Evolutionary conservation across 2,329 filamentous ascomycete species (phyloP), one percentile per base, ranked within the genome.

Genomic region (Botrytis elliptica): DNA sequence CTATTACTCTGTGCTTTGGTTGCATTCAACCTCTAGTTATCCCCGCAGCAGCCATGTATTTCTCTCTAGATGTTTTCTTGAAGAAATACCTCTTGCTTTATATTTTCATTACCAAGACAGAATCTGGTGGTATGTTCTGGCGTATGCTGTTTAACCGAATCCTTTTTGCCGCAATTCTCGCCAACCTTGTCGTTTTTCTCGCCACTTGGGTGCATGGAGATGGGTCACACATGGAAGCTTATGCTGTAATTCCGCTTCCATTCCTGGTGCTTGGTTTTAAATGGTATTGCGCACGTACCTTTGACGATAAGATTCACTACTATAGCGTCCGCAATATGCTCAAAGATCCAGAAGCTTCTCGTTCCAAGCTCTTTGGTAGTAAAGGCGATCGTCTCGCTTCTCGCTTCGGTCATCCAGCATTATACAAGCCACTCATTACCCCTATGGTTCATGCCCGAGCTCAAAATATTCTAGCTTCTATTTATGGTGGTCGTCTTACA

Each of bases 71-170:
- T 82, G 91, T 91, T 7, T 93, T 92, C 83, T 86, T 98, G 81
- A 98, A 97, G 87, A 98, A 98, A 84, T 99, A 99, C 80, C 86
- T 98, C 64, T 84, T 98, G 57, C 88, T 98, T 77, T 97, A 99
- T 83, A 92, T 98, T 76, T 98, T 98, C 80, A 89, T 97, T 77
- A 99, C 96, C 65, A 99, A 98, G 85, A 97, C 92, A 42, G 96
- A 99, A 81, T 98, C 95, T 0, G 96, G 95, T 14, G 96, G 96
- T 69, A 89, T 92, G 81, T 97, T 94, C 81, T 99, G 96, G 96
- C 90, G 94, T 29, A 89, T 95, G 1, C 82, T 98, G 10, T 97
- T 94, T 86, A 99, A 99, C 82, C 92, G 96, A n/a, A 87, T 98
- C 81, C 84, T 98, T 38, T 95, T 98, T 78, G 93, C 90, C 42